Base-by-base conservation (phyloP, 352 stramenopile genomes). In the Pythium insidiosum region DNA sequence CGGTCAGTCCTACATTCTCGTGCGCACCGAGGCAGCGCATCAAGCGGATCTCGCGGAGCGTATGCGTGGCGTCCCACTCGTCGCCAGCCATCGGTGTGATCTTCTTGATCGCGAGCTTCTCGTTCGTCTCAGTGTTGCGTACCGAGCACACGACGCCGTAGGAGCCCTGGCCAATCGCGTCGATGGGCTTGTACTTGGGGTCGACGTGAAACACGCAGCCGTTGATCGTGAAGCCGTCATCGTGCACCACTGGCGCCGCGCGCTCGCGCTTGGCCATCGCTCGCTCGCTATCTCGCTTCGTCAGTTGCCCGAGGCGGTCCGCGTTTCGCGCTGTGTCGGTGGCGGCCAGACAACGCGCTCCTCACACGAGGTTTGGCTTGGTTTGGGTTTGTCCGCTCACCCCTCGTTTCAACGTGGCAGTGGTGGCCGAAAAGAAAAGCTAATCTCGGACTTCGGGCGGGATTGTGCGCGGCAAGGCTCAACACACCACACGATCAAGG, bases 61-160 rank as follows among this genome's bases (percentile, higher is more conserved):
- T 95, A 47, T 95, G 75, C 26, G 94, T 97, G 6, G 83, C 85
- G 43, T 95, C 82, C 62, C 78, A 91, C 34, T 93, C 76, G 37
- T 90, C 76, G 11, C 85, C 73, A 5, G 84, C 83, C 84, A 97
- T 97, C 16, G 85, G 87, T 19, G 68, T 90, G 57, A 95, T 95
- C 54, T 96, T 96, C 64, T 97, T 96, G 59, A 96, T 95, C 22
- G 87, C 88, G 31, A 96, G 66, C 36, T 92, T 88, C 44, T 88
- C 69, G 38, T 84, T 59, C 12, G 78, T 90, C 31, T 74, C 49
- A 19, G 63, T 61, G 66, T 95, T 92, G 34, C 69, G 58, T 1
- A 94, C 88, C 1, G 83, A 86, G 50, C 77, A 94, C n/a, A 97
- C 89, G 39, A 97, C 82, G 18, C 90, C 90, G 52, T 97, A 97